These are phyloP conservation scores for Colletotrichum cuscutae DNA, from an alignment of 2,329 filamentous ascomycete species.

Conservation along the genomic window DNA sequence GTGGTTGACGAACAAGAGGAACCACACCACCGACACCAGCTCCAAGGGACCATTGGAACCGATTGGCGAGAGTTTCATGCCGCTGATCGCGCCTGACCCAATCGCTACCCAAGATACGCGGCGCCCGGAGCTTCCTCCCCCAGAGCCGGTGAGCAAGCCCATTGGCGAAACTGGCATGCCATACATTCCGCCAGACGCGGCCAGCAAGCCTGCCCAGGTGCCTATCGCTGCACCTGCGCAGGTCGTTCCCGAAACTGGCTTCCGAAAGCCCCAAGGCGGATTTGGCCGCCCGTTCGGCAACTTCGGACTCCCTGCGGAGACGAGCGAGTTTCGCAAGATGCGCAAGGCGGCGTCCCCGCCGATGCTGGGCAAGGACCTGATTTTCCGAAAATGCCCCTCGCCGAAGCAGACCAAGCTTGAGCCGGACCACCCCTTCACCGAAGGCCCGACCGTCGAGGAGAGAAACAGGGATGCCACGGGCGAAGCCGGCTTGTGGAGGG, in stretches of 20 bases:
- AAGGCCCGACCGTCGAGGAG: conserved; percentile 56
- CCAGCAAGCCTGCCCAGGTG: conserved; percentile 32
- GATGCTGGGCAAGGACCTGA: conserved; percentile 86
- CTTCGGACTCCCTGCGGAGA: conserved; percentile 44
- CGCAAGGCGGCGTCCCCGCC: conserved; percentile 75
- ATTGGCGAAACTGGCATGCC: conserved; percentile 28
- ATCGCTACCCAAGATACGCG: conserved; percentile 11
- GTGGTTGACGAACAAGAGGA: conserved; percentile 51
- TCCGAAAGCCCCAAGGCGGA: conserved; percentile 48
- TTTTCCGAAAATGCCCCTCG: conserved; percentile 83
- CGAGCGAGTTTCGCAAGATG: conserved; percentile 55
- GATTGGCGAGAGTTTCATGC: conserved; percentile 35
- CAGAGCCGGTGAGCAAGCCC: conserved; percentile 15
- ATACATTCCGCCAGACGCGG: conserved; percentile 1
- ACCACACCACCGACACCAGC: conserved; percentile 26
- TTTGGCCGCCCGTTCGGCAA: conserved; percentile 57
- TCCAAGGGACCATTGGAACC: conserved; percentile 9
- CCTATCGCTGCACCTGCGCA: conserved; percentile 41
- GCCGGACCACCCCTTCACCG: conserved; percentile 73
- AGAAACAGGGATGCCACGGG: conserved; percentile 66
- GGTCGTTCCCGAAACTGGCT: conserved; percentile 53
- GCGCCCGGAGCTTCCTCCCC: conserved; percentile 16
- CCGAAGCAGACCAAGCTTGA: conserved; percentile 88
- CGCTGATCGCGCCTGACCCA: conserved; percentile 21
- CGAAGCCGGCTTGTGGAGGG: conserved; percentile 78